Evolutionary conservation across 495 filamentous ascomycete genomes (phyloP), one percentile per base, ranked within the genome.

Genomic region (Echria macrotheca): DNA sequence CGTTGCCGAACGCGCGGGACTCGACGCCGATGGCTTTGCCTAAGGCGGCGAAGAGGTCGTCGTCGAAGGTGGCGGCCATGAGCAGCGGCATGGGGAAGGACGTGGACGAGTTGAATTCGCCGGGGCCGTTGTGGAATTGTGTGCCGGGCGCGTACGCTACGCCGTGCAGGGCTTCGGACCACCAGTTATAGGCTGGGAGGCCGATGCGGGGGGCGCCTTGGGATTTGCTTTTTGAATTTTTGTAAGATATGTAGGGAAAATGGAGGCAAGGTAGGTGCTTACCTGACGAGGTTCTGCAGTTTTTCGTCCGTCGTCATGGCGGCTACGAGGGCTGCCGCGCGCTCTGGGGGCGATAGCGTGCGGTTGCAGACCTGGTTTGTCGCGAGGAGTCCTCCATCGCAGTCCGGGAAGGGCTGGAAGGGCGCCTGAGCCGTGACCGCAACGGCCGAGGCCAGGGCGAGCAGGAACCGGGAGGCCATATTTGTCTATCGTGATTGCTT

Each of bases 1-100:
- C 74, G 52, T 87, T 87, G 59, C 70, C 81, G 55, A 81, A 86
- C 2, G 82, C 82, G 14, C 83, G 69, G 5, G 74, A 79, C 60
- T 87, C 81, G 10, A 74, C 85, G 8, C 71, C 73, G 22, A 86
- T 76, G 38, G 63, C 56, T 5, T 51, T 48, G 17, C 55, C 75
- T 26, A 77, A 61, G 5, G 57, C 25, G 15, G 64, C 35, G 12
- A 77, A 60, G 5, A 77, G 59, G 6, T 63, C 55, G 36, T 76
- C 69, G 54, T 79, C 67, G 45, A 79, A 75, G 11, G 73, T 63
- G 0, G 75, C 70, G 1, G 64, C 62, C 41, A 70, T 56, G 6
- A 66, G 45, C 43, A 79, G 67, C 8, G 74, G 71, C 48, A 57
- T 66, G 5, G 74, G 69, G 53, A 79, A 77, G 9, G 63, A 69